Percentiles rank a stretch among this genome's conserved stretches.
Evolutionary conservation across 2,329 filamentous ascomycete species (phyloP).

Genomic region (Ceratocystis destructans): DNA sequence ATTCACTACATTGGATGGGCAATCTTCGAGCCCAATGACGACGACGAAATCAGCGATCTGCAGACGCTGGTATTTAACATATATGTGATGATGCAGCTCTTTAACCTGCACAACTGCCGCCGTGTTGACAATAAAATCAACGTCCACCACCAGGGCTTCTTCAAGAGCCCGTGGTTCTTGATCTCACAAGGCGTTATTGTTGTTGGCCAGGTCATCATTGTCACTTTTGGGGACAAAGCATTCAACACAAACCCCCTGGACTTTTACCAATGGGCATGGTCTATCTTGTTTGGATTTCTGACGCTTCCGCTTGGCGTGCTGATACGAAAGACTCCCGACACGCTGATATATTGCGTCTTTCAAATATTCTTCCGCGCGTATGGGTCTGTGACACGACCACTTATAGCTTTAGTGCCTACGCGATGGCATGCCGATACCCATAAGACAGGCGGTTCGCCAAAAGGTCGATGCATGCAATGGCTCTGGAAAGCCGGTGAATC

Average conservation of each 20-base stretch:
- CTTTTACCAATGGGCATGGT: slow-evolving; percentile 57
- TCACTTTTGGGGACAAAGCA: slow-evolving; percentile 54
- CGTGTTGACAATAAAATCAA: slow-evolving; percentile 59
- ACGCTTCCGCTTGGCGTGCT: slow-evolving; percentile 47
- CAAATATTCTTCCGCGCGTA: slow-evolving; percentile 21
- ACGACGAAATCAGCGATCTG: slow-evolving; percentile 33
- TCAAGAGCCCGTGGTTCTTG: slow-evolving; percentile 64
- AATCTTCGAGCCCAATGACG: slow-evolving; percentile 32
- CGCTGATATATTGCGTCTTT: slow-evolving; percentile 25
- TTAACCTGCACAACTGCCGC: slow-evolving; percentile 54
- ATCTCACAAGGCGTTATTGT: slow-evolving; percentile 53
- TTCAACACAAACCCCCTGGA: slow-evolving; percentile 49
- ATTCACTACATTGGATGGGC: slow-evolving; percentile 47
- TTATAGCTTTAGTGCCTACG: slow-evolving; percentile 20
- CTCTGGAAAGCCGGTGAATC: slow-evolving; percentile 22
- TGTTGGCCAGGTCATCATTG: slow-evolving; percentile 56
- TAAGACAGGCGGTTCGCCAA: slow-evolving; percentile 17
- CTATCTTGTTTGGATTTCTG: slow-evolving; percentile 51
- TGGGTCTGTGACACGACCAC: slow-evolving; percentile 18
- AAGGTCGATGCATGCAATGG: slow-evolving; percentile 21
- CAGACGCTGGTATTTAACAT: slow-evolving; percentile 55
- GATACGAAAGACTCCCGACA: slow-evolving; percentile 31
- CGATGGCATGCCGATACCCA: slow-evolving; percentile 16
- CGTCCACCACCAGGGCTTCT: slow-evolving; percentile 60
- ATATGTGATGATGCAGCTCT: slow-evolving; percentile 61